Percentiles rank a stretch among this genome's conserved stretches.
Evolutionary conservation across 2,329 filamentous ascomycete species (phyloP).

Genomic region (Penicillium expansum): DNA sequence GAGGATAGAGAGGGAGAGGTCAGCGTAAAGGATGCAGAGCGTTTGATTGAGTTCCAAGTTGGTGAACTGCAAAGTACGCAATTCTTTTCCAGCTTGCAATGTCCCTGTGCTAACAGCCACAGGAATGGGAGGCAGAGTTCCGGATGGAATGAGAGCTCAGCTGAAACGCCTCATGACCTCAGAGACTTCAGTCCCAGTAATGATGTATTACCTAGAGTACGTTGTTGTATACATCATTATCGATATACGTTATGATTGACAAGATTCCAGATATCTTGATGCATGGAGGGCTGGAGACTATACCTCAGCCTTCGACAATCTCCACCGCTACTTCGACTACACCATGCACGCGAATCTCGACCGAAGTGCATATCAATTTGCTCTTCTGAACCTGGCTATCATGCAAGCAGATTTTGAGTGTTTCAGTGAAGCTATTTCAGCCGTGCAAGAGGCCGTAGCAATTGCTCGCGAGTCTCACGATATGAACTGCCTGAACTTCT

Average conservation of each 20-base stretch:
- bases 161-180: constrained; percentile 68
- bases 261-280: constrained; percentile 69
- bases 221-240: constrained; percentile 9
- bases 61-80: constrained; percentile 74
- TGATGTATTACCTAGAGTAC: constrained; percentile 72
- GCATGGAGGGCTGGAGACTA: constrained; percentile 90
- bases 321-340: constrained; percentile 96
- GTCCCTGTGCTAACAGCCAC: constrained; percentile 22
- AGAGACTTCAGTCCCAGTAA: constrained; percentile 65
- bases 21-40: constrained; percentile 77
- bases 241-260: constrained; percentile 12
- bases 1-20: constrained; percentile 48
- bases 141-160: constrained; percentile 67
- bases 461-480: constrained; percentile 94
- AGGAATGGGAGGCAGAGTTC: constrained; percentile 76
- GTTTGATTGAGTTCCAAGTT: constrained; percentile 81
- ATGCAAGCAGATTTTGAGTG: constrained; percentile 95
- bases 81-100: constrained; percentile 20
- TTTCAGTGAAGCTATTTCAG: constrained; percentile 81
- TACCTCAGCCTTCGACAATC: constrained; percentile 79
- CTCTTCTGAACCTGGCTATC: constrained; percentile 86
- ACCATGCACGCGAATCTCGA: constrained; percentile 77
- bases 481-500: constrained; percentile 88
- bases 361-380: constrained; percentile 88
- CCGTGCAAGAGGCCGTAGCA: constrained; percentile 91